phyloP scores from a whole-genome alignment of 306 rosid genomes.

The Styphnolobium japonicum region DNA sequence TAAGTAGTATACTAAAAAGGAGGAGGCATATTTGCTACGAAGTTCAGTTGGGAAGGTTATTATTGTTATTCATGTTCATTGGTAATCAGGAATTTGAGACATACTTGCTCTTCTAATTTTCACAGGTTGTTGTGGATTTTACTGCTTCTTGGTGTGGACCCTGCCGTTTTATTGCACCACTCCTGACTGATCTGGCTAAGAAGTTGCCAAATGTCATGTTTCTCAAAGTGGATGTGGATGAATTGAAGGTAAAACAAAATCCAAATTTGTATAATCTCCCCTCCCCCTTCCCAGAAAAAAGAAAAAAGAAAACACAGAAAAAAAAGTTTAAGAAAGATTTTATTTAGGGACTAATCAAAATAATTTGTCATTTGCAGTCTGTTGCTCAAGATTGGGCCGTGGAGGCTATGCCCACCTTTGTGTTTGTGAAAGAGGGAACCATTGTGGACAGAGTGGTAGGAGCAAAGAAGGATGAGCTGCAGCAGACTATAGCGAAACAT shows the following conservation, averaged over 20 bases:
- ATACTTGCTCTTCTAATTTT: constrained; percentile 5
- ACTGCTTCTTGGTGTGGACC: constrained; percentile 99
- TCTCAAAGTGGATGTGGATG: constrained; percentile 88
- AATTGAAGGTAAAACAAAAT: constrained; percentile 60
- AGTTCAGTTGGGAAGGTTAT: neutral
- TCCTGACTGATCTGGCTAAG: constrained; percentile 72
- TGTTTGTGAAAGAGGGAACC: constrained; percentile 81
- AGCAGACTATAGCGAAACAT: constrained; percentile 60
- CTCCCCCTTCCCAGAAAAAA: neutral
- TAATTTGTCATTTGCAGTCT: constrained; percentile 41
- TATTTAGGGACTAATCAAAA: neutral
- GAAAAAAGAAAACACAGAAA: neutral
- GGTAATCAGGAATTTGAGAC: neutral
- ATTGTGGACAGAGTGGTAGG: constrained; percentile 82
- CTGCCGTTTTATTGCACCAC: constrained; percentile 82
- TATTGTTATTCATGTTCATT: neutral
- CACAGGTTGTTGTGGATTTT: constrained; percentile 77
- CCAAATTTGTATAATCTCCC: neutral
- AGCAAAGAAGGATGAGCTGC: constrained; percentile 84
- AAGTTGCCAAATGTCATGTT: constrained; percentile 55
- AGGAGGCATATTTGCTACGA: neutral
- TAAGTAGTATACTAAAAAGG: neutral
- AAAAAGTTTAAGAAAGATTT: neutral
- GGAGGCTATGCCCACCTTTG: constrained; percentile 95
- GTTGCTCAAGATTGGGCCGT: constrained; percentile 90